Percentiles rank a stretch among this genome's conserved stretches.
These are phyloP conservation scores for Saccharomyces hybrid DNA, from an alignment of 1,139 yeast species.

Conservation along the genomic window DNA sequence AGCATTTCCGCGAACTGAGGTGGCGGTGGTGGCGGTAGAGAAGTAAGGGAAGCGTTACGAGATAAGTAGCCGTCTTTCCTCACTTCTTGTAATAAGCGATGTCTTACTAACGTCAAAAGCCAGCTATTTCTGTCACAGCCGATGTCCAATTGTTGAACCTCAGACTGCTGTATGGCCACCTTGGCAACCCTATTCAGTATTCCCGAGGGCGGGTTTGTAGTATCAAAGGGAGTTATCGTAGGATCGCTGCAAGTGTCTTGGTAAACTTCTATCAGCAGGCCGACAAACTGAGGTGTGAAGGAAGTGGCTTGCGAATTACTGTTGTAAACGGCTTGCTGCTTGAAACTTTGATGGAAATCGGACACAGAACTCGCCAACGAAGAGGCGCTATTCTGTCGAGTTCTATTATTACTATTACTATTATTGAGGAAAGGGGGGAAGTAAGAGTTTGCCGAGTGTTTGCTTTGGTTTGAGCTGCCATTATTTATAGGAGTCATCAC, in stretches of 20 bases:
- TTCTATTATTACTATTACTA: not conserved
- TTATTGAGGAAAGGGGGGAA: conserved; percentile 1
- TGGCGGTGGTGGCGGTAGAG: conserved; percentile 15
- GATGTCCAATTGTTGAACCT: conserved; percentile 18
- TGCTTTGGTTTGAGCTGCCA: not conserved
- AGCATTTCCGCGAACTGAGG: conserved; percentile 14
- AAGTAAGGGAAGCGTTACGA: conserved; percentile 20
- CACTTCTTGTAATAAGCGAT: conserved; percentile 25
- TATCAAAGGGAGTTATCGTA: conserved; percentile 32
- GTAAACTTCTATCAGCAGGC: conserved; percentile 26
- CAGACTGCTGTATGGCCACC: conserved; percentile 24
- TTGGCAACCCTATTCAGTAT: conserved; percentile 29
- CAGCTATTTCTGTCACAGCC: conserved; percentile 24
- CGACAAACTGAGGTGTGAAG: conserved; percentile 23
- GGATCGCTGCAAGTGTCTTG: conserved; percentile 28
- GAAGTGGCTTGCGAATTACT: not conserved
- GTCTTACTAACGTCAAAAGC: conserved; percentile 25
- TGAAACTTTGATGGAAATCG: conserved; percentile 1
- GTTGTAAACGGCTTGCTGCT: conserved; percentile 4
- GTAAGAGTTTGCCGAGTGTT: not conserved
- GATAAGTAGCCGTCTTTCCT: conserved; percentile 24
- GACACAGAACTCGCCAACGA: conserved; percentile 6
- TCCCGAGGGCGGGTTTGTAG: conserved; percentile 31
- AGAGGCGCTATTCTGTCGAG: conserved; percentile 5
- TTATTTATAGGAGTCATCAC: not conserved